Evolutionary conservation across 768 basidiomycete genomes (phyloP).

Genomic region (Hortiboletus flavorubellus): DNA sequence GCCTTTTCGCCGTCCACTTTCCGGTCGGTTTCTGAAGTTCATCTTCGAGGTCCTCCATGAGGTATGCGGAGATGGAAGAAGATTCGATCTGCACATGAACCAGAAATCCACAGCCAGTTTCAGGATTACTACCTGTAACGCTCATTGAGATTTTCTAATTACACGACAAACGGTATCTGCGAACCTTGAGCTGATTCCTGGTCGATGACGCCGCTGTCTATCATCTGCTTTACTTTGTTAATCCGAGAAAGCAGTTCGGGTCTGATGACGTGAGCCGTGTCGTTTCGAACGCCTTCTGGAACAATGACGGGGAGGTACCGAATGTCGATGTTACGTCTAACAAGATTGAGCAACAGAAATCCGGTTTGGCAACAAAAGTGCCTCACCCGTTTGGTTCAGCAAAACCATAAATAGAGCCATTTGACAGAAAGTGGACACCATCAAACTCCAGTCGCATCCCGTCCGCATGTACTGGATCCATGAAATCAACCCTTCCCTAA

Average conservation of each 20-base stretch:
- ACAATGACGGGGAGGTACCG: conserved; percentile 65
- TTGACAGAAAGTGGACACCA: conserved; percentile 69
- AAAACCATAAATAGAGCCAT: conserved; percentile 76
- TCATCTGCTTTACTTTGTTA: conserved; percentile 54
- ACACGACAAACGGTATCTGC: background rate
- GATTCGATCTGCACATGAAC: conserved; percentile 66
- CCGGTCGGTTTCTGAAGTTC: conserved; percentile 77
- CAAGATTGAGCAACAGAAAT: background rate
- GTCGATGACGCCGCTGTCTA: conserved; percentile 63
- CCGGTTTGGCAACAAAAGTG: background rate
- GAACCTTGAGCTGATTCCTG: conserved; percentile 41
- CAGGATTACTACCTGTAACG: conserved; percentile 40
- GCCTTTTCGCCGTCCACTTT: conserved; percentile 52
- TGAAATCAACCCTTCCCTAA: conserved; percentile 73
- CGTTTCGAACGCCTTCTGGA: conserved; percentile 51
- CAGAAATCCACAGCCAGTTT: conserved; percentile 60
- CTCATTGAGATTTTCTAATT: background rate
- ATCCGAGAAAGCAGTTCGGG: conserved; percentile 61
- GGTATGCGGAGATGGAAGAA: conserved; percentile 44
- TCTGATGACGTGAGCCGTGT: conserved; percentile 54
- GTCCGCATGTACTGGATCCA: conserved; percentile 46
- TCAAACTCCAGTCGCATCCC: conserved; percentile 71
- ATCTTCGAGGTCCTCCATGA: conserved; percentile 69
- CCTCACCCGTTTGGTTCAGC: conserved; percentile 61
- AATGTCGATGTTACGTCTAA: conserved; percentile 59